Evolutionary conservation across 148 eudicot genomes (phyloP).

Genomic region (Rhododendron ferrugineum): DNA sequence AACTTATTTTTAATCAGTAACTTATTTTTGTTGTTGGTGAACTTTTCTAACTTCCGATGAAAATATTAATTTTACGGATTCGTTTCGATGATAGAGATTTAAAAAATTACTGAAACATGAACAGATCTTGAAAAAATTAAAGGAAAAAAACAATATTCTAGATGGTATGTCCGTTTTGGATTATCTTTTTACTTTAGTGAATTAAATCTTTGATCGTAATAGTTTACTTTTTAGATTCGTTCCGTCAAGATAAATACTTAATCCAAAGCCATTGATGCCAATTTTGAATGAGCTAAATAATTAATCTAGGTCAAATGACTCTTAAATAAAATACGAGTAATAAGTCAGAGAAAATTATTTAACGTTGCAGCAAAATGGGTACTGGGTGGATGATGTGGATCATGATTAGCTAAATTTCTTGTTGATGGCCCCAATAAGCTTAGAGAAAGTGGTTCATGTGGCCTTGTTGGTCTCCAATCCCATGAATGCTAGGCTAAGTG

Average conservation of each 20-base stretch:
- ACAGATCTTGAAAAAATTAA: neutral
- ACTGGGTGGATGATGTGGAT: constrained; percentile 6
- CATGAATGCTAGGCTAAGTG: constrained; percentile 29
- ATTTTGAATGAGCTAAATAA: neutral
- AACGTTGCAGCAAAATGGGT: constrained; percentile 8
- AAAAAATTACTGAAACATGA: neutral
- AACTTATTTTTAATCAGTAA: neutral
- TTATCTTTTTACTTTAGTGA: neutral
- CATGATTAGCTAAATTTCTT: constrained; percentile 13
- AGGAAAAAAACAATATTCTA: neutral
- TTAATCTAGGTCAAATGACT: neutral
- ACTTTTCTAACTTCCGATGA: neutral
- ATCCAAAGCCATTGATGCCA: neutral
- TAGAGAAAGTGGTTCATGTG: constrained; percentile 6
- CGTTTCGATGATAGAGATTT: neutral
- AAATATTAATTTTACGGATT: neutral
- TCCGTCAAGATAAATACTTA: neutral
- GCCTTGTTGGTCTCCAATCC: constrained; percentile 31
- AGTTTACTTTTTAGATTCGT: neutral
- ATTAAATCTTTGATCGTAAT: neutral
- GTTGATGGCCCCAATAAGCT: neutral
- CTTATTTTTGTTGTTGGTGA: no score
- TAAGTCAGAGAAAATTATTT: neutral
- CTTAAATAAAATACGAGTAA: neutral
- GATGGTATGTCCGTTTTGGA: neutral